Evolutionary conservation across 2,329 filamentous ascomycete species (phyloP).

Genomic region (Orbilia quercus): DNA sequence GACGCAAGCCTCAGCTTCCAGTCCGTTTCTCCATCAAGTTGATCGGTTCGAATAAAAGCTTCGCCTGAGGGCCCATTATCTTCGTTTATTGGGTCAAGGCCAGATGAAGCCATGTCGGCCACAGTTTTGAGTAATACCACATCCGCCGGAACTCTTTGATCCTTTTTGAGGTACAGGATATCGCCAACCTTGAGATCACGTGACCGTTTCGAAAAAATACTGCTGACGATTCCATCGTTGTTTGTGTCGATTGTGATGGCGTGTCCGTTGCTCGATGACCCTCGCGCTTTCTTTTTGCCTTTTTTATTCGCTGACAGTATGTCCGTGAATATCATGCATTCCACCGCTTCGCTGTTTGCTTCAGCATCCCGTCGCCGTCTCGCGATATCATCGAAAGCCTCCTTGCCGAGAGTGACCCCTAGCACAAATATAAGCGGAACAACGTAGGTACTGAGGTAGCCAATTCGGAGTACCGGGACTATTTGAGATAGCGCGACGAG

Average conservation of each 20-base stretch:
- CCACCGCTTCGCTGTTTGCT: constrained; percentile 82
- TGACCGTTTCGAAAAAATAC: constrained; percentile 76
- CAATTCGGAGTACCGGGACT: constrained; percentile 87
- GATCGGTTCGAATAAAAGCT: constrained; percentile 96
- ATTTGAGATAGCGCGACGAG: constrained; percentile 93
- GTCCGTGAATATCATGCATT: constrained; percentile 56
- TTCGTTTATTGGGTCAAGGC: constrained; percentile 61
- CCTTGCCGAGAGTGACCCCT: constrained; percentile 90
- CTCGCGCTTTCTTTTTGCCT: constrained; percentile 58
- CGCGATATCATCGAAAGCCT: constrained; percentile 92
- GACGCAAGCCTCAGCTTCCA: constrained; percentile 96
- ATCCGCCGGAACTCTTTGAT: constrained; percentile 92
- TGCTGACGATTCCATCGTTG: constrained; percentile 26
- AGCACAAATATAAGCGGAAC: constrained; percentile 92
- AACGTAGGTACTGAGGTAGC: constrained; percentile 93
- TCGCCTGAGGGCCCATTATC: constrained; percentile 74
- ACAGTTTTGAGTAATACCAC: constrained; percentile 90
- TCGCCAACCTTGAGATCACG: constrained; percentile 92
- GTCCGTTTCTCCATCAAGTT: constrained; percentile 96
- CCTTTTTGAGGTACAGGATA: constrained; percentile 90
- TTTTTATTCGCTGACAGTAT: constrained; percentile 55
- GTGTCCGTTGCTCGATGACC: constrained; percentile 44
- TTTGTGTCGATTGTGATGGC: constrained; percentile 58
- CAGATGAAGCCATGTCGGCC: constrained; percentile 65
- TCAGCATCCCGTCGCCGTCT: constrained; percentile 87